Base-by-base conservation (phyloP, 1,139 yeast genomes). In the Pichia terricola region DNA sequence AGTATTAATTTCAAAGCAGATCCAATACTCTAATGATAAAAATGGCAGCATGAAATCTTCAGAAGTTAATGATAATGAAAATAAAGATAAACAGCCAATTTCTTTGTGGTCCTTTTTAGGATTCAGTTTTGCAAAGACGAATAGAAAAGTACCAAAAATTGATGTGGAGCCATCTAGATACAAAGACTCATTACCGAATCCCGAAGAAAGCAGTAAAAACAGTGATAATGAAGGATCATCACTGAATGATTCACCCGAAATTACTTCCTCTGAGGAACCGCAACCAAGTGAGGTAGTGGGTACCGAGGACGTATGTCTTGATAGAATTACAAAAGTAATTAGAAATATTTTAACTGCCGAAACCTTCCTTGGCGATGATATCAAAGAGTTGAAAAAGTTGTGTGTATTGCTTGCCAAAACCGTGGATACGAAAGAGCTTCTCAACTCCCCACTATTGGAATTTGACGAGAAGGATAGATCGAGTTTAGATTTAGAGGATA, bases 341-440 rank as follows among this genome's bases (percentile, higher is more conserved):
- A 41, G 53, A 32, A 50, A 50, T 40, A 34, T 45, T 1, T 16
- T 50, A 4, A 43, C 44, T 10, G 49, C 52, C 3, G 45, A 48
- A 31, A 42, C 42, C 11, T 46, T 38, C 28, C 36, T 50, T 25
- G 49, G 50, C 22, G 50, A 50, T 32, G 53, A 50, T 16, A 37
- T 50, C 1, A 48, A 48, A 28, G 53, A 50, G 28, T 38, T 50
- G n/a, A 44, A 42, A 22, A 48, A 49, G 27, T 37, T 50, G 3
- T 30, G 43, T 5, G 3, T 36, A 4, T 30, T 39, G 3, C 40
- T 50, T 33, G 26, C 26, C 5, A 44, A 45, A 26, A 41, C 44
- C 26, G 33, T 50, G 5, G 43, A 45, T 34, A 40, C 32, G 22
- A 33, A 40, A 11, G 28, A 40, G 7, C 22, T 45, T 11, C n/a